A percentile compares a stretch with the other conserved stretches of the same genome.
Evolutionary conservation across 2,329 filamentous ascomycete genomes (phyloP).

Genomic region (Albifimbria verrucaria): DNA sequence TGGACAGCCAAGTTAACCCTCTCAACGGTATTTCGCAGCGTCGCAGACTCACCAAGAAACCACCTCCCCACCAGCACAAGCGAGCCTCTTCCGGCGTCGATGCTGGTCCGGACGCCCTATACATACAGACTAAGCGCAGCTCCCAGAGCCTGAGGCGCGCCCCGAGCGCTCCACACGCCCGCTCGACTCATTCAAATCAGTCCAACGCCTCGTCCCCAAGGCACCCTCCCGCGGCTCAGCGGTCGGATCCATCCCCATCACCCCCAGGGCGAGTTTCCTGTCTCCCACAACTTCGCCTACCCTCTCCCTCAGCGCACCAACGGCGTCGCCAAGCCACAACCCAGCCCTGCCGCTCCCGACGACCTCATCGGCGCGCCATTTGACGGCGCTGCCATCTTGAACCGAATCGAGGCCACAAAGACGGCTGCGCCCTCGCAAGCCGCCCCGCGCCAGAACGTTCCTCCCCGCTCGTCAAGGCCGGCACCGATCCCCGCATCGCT

Average conservation of each 20-base stretch:
- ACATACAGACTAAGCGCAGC: slow-evolving; percentile 61
- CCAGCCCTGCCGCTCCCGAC: slow-evolving; percentile 36
- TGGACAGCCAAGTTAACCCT: slow-evolving; percentile 43
- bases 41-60: slow-evolving; percentile 62
- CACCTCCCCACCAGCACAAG: slow-evolving; percentile 47
- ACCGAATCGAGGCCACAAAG: slow-evolving; percentile 54
- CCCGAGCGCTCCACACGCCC: slow-evolving; percentile 55
- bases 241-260: slow-evolving; percentile 45
- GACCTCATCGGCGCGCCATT: slow-evolving; percentile 64
- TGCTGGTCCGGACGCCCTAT: slow-evolving; percentile 51
- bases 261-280: slow-evolving; percentile 41
- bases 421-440: slow-evolving; percentile 25
- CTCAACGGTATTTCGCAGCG: slow-evolving; percentile 49
- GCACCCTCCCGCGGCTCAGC: slow-evolving; percentile 35
- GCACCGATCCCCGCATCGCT: slow-evolving; percentile 46
- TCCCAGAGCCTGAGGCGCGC: slow-evolving; percentile 59
- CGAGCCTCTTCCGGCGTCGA: slow-evolving; percentile 49
- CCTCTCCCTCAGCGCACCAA: slow-evolving; percentile 27
- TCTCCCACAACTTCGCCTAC: slow-evolving; percentile 18
- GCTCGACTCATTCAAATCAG: slow-evolving; percentile 45
- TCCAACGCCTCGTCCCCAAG: slow-evolving; percentile 48
- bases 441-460: slow-evolving; percentile 24
- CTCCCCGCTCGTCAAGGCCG: slow-evolving; percentile 44
- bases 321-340: slow-evolving; percentile 23
- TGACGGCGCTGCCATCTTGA: slow-evolving; percentile 60